phyloP scores from a whole-genome alignment of 331 rosid species.

The Rhamnella rubrinervis region DNA sequence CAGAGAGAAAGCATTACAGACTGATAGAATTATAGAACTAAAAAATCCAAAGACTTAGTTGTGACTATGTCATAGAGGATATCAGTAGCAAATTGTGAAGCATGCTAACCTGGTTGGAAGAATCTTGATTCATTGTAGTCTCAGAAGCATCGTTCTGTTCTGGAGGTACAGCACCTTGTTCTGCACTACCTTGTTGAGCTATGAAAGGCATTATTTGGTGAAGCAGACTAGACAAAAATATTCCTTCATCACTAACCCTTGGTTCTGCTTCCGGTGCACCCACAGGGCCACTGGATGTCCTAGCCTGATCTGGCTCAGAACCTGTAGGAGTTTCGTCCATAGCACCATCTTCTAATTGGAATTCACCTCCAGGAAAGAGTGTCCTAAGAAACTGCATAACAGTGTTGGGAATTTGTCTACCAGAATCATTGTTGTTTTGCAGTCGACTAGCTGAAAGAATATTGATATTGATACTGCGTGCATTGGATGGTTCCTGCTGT shows the following conservation, averaged over 20 bases:
- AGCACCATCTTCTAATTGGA: slow-evolving; percentile 72
- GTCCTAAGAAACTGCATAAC: slow-evolving; percentile 61
- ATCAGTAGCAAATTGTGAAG: slow-evolving; percentile 10
- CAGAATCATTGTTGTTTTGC: slow-evolving; percentile 68
- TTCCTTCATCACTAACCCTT: slow-evolving; percentile 66
- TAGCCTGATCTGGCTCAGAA: slow-evolving; percentile 43
- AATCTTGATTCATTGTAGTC: slow-evolving; percentile 37
- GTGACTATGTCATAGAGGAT: background rate
- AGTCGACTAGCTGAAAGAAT: slow-evolving; percentile 63
- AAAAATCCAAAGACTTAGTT: slow-evolving; percentile 6
- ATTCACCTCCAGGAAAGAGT: slow-evolving; percentile 87
- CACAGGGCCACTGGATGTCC: slow-evolving; percentile 45
- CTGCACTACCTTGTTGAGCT: slow-evolving; percentile 55
- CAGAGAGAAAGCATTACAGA: background rate
- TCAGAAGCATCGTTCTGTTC: slow-evolving; percentile 44
- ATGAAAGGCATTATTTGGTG: slow-evolving; percentile 75
- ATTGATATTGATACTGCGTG: slow-evolving; percentile 62
- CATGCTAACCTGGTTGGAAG: slow-evolving; percentile 54
- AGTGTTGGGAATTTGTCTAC: slow-evolving; percentile 63
- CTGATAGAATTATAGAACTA: background rate
- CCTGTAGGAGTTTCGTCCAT: slow-evolving; percentile 46
- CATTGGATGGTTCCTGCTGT: slow-evolving; percentile 45
- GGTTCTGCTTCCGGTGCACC: slow-evolving; percentile 63
- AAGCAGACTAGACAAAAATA: slow-evolving; percentile 74
- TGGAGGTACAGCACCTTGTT: slow-evolving; percentile 23